A percentile compares a stretch with the other conserved stretches of the same genome.
phyloP scores from a whole-genome alignment of 2,329 filamentous ascomycete species.

The Penicillium paneum region DNA sequence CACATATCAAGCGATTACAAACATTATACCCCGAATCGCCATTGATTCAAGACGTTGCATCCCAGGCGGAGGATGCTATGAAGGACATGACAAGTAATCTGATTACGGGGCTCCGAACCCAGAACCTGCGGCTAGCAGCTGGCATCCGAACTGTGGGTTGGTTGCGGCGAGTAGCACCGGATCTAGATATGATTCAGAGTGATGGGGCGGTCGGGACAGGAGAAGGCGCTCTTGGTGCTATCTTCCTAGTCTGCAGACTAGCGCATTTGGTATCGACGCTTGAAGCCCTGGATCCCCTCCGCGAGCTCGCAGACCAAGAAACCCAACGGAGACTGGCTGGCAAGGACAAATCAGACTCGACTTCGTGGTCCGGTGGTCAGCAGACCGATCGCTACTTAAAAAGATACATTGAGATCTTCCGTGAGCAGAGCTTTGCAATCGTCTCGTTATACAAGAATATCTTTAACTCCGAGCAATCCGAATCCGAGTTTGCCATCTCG shows the following conservation, averaged over 20 bases:
- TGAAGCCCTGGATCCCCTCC: constrained; percentile 77
- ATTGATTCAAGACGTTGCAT: constrained; percentile 68
- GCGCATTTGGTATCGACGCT: constrained; percentile 76
- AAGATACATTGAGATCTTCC: constrained; percentile 93
- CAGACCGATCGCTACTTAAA: constrained; percentile 95
- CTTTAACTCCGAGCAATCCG: constrained; percentile 60
- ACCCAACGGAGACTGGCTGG: constrained; percentile 46
- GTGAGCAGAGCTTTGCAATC: constrained; percentile 94
- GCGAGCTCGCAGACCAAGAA: constrained; percentile 87
- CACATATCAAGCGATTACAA: constrained; percentile 85
- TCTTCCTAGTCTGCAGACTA: constrained; percentile 85
- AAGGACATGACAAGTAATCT: constrained; percentile 83
- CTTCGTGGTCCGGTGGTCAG: constrained; percentile 59
- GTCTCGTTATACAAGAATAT: constrained; percentile 92
- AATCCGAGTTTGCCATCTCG: constrained; percentile 29
- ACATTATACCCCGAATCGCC: constrained; percentile 76
- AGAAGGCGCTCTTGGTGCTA: constrained; percentile 72
- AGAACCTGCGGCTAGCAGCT: constrained; percentile 79
- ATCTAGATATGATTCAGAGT: constrained; percentile 56
- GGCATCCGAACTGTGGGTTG: constrained; percentile 89
- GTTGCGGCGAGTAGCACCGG: constrained; percentile 81
- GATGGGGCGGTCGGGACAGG: constrained; percentile 27
- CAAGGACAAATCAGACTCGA: constrained; percentile 24
- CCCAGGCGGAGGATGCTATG: constrained; percentile 82
- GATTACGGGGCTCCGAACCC: constrained; percentile 70